These are phyloP conservation scores for Symbiodinium pilosum DNA, from an alignment of 73 alveolate genomes.

Conservation along the genomic window DNA sequence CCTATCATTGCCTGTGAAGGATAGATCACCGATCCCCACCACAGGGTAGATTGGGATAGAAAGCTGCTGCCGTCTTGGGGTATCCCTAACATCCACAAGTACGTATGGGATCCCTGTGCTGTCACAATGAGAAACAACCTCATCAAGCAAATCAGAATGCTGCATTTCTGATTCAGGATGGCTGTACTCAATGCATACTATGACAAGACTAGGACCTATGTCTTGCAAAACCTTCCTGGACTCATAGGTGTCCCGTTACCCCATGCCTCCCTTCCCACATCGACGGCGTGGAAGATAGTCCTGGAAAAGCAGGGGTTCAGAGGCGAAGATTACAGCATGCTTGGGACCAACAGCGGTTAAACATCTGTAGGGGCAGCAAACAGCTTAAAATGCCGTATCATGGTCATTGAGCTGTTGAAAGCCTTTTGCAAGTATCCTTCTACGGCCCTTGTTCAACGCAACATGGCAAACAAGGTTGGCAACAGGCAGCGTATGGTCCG, in stretches of 20 bases:
- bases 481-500: too few relatives aligned
- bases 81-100: not conserved
- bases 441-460: too few relatives aligned
- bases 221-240: not conserved
- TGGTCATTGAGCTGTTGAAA: too few relatives aligned
- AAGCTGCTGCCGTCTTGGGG: not conserved
- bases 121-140: not conserved
- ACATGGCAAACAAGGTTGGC: too few relatives aligned
- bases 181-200: not conserved
- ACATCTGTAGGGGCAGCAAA: too few relatives aligned
- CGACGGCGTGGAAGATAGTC: too few relatives aligned
- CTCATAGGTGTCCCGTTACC: not conserved
- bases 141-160: not conserved
- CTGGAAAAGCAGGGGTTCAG: too few relatives aligned
- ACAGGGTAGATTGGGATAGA: not conserved
- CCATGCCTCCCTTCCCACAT: not conserved
- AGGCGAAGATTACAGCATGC: too few relatives aligned
- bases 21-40: not conserved
- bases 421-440: too few relatives aligned
- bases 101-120: not conserved
- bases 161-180: not conserved
- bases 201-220: not conserved
- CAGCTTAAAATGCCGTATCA: too few relatives aligned
- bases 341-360: too few relatives aligned
- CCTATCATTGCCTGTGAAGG: not conserved